Percentiles rank a stretch among this genome's conserved stretches.
Evolutionary conservation across 1,284 basidiomycete species (phyloP).

Genomic region (Grifola frondosa): DNA sequence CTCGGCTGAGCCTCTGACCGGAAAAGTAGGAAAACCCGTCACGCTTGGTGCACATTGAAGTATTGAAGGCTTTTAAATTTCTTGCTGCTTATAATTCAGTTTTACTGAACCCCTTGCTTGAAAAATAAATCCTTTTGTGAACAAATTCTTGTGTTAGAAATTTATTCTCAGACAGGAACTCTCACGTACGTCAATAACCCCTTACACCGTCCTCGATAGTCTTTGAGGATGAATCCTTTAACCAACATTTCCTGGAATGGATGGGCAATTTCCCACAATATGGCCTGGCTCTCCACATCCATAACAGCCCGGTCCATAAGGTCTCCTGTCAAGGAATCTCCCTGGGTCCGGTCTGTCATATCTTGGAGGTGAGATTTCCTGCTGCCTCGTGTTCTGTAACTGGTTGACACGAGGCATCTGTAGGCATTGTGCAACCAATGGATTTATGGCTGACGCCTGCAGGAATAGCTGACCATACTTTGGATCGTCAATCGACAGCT

Average conservation of each 20-base stretch:
- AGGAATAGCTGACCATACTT: conserved; percentile 2
- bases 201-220: not conserved
- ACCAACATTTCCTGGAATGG: not conserved
- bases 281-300: conserved; percentile 3
- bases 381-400: not conserved
- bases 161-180: too few relatives aligned
- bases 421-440: not conserved
- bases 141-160: too few relatives aligned
- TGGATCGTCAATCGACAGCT: conserved; percentile 1
- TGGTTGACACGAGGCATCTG: not conserved
- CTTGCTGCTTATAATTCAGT: too few relatives aligned
- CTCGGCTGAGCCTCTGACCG: too few relatives aligned
- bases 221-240: conserved; percentile 1
- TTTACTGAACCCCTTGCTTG: too few relatives aligned
- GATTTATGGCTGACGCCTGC: conserved; percentile 1
- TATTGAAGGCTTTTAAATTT: too few relatives aligned
- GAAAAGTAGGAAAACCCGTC: too few relatives aligned
- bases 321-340: not conserved
- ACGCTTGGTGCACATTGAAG: too few relatives aligned
- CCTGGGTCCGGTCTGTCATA: not conserved
- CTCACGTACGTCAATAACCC: too few relatives aligned
- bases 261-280: conserved; percentile 1
- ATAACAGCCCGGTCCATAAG: not conserved
- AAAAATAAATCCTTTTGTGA: too few relatives aligned
- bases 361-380: conserved; percentile 1